Percentiles rank a stretch among this genome's conserved stretches.
phyloP scores from a whole-genome alignment of 176 grass and related monocot species.

The Triticum timopheevii region DNA sequence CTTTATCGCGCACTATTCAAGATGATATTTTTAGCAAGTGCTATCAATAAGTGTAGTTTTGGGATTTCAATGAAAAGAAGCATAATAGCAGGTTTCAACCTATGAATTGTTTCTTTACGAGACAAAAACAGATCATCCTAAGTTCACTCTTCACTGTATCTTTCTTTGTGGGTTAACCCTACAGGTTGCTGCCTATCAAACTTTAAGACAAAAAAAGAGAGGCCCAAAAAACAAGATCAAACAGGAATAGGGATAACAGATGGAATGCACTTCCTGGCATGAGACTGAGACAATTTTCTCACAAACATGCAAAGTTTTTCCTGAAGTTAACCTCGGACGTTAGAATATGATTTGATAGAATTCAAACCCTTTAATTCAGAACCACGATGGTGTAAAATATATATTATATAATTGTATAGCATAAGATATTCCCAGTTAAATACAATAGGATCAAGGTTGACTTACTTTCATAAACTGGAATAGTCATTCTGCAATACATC shows the following conservation, averaged over 20 bases:
- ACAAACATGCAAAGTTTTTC: neutral
- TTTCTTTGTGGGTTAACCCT: neutral
- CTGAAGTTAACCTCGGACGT: constrained; percentile 1
- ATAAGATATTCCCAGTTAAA: constrained; percentile 25
- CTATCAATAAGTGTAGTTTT: neutral
- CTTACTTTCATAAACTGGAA: constrained; percentile 89
- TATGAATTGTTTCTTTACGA: neutral
- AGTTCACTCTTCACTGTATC: neutral
- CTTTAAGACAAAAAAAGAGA: neutral
- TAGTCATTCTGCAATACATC: constrained; percentile 78
- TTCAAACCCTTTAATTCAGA: neutral
- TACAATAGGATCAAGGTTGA: constrained; percentile 10
- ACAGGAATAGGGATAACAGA: constrained; percentile 1
- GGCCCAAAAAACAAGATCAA: neutral
- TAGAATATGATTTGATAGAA: neutral
- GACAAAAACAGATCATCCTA: constrained; percentile 2
- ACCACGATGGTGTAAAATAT: neutral
- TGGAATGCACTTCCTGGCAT: neutral
- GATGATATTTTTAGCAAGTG: neutral
- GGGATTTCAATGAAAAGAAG: neutral
- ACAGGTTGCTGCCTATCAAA: neutral
- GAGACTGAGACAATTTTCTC: constrained; percentile 21
- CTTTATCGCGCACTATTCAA: neutral
- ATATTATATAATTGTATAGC: neutral
- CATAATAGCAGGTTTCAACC: neutral